Evolutionary conservation across 805 yeast species (phyloP), one percentile per base, ranked within the genome.

Genomic region (Candida namnaoensis): DNA sequence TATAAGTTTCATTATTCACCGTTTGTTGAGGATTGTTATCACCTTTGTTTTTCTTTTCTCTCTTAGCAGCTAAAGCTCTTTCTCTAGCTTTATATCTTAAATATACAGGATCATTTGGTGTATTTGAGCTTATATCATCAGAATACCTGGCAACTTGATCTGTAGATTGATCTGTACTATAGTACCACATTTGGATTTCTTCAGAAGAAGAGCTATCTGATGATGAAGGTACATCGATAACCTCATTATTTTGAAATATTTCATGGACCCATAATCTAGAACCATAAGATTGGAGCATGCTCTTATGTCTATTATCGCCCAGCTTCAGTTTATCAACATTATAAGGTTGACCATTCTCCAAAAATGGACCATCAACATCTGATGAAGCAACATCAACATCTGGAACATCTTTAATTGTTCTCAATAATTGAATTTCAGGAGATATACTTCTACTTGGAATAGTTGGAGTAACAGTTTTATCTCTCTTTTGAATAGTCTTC

Each of bases 101-200:
- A 32, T 47, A 26, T 25, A 36, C n/a, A 28, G 53, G 52, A 36
- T 56, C 60, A 42, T 54, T 54, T 6, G 60, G 60, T n/a, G 30
- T 38, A 12, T 43, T 39, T 10, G 12, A 14, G 1, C 12, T 28
- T 1, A 42, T 8, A 34, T 52, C 50, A 41, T 52, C 47, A 5
- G 51, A 50, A 35, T 52, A 56, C 33, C 56, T 43, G 5, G 54
- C 58, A n/a, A 49, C 45, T n/a, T 37, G 43, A 33, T 52, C 55
- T 10, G 52, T 45, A 7, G 60, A 55, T 15, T 35, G 38, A 2
- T 26, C 30, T 13, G 54, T 54, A 30, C 44, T 41, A 33, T 56
- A 53, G 35, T 50, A 49, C 60, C 61, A 56, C 8, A 53, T n/a
- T 12, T 15, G 10, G 8, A 13, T 27, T 14, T 12, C 10, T 2